Evolutionary conservation across 2,329 filamentous ascomycete species (phyloP), one percentile per base, ranked within the genome.

Genomic region (Fusarium palustre): DNA sequence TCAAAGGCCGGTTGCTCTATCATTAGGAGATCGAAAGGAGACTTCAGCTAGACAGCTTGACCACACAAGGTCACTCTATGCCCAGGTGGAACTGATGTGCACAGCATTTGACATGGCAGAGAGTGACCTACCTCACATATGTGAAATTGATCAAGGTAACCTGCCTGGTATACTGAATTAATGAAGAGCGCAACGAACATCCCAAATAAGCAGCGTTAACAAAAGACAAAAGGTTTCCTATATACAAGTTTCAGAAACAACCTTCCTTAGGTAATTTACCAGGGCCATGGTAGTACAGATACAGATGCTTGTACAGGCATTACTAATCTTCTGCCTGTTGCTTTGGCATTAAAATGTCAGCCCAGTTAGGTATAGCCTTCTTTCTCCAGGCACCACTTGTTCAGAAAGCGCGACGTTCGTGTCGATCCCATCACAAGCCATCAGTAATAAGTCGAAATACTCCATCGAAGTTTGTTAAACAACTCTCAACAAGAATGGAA

Each of bases 1-100:
- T 38, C 2, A 38, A n/a, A n/a, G 5, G 36, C 0, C 18, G 10
- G 6, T 3, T n/a, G 12, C 11, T 4, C 3, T n/a, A 16, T 3
- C 12, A 16, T 3, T 7, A 16, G 4, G 31, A 33, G 31, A 33
- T 15, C 5, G 2, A 33, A 33, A 16, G 15, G 16, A 33, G 31
- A 16, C 31, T 33, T 33, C 2, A 33, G 3, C 6, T 16, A 33
- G 31, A 15, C 13, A 16, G 31, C 13, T 33, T 8, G 31, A 8
- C 6, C 13, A 3, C 16, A 7, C 2, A 15, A 7, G 31, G 31
- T 20, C 36, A 12, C 18, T 38, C n/a, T n/a, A 38, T n/a, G 10
- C 7, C 5, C 6, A 38, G n/a, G 0, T 34, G 3, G 36, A 5
- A 38, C 36, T 38, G 18, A 38, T 20, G 3, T 38, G 18, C 34